Evolutionary conservation across 139 green algal species (phyloP), one percentile per base, ranked within the genome.

Genomic region (Volvox africanus): DNA sequence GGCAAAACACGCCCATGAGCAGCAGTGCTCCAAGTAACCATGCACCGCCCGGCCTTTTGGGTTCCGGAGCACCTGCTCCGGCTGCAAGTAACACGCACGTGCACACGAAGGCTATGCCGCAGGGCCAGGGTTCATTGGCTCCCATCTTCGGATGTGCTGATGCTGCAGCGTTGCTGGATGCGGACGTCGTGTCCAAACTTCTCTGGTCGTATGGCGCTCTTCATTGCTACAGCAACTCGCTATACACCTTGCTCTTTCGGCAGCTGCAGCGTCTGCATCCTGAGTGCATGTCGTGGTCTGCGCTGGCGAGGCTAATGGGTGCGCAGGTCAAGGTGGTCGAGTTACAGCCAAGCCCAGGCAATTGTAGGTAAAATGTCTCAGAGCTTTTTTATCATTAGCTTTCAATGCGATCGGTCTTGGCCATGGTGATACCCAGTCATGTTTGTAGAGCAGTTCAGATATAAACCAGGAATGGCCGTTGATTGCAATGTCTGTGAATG

Each of bases 161-260:
- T 36, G 76, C 32, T 18, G 61, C 76, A 11, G 87, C 86, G 30
- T 61, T 91, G 35, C 61, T 80, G 22, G 87, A 91, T 28, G 61
- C 61, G 2, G 87, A 91, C 33, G 77, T 86, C 2, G 33, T 91
- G 33, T 79, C 87, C 19, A 91, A 91, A 62, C 20, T 91, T 33
- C 75, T 91, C 24, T 91, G 76, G 76, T 68, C 61, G 12, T 91
- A 35, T 24, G 61, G 68, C 61, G 61, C 36, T 24, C 87, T 91
- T 22, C 61, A 85, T 35, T 78, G 61, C 87, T 91, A 91, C 75
- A 91, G 76, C 87, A 79, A 11, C 37, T 35, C 75, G 50, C 87
- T 91, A 12, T 79, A 80, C 76, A 80, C 76, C 17, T 67, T 91
- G 61, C 87, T 91, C 69, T 91, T 91, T 61, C 75, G 87, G 76